Percentiles rank a stretch among this genome's conserved stretches.
phyloP scores from a whole-genome alignment of 202 grass and related monocot genomes.

The Digitaria exilis region DNA sequence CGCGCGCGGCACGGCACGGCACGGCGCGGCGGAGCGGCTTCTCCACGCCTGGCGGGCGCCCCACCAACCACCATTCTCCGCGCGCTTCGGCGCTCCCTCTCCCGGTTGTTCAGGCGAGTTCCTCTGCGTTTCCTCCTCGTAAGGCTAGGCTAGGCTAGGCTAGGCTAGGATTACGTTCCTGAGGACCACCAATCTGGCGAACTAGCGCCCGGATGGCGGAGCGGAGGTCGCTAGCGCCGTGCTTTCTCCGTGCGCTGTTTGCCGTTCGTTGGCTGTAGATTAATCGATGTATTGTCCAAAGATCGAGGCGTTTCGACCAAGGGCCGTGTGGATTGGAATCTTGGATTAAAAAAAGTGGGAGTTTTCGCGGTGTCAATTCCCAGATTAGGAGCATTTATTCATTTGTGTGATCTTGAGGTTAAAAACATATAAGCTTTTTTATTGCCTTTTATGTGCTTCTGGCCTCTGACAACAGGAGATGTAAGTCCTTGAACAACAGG shows the following conservation, averaged over 20 bases:
- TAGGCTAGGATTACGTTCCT: neutral
- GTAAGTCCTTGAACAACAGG: neutral
- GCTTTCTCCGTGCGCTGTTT: neutral
- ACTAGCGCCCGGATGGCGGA: neutral
- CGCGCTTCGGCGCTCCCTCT: neutral
- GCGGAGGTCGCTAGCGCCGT: neutral
- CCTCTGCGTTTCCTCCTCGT: neutral
- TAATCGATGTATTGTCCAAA: neutral
- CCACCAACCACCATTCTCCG: neutral
- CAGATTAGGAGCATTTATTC: neutral
- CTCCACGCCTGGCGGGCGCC: neutral
- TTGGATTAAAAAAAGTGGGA: neutral
- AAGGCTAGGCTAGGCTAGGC: no score
- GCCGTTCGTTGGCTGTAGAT: neutral
- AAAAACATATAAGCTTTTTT: slow-evolving; percentile 4
- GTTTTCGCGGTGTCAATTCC: neutral
- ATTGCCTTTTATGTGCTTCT: neutral
- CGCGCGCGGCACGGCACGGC: no score
- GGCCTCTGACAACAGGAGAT: neutral
- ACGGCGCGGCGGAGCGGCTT: neutral
- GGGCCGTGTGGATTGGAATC: neutral
- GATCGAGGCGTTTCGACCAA: neutral
- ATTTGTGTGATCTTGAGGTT: neutral
- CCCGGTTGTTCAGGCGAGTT: slow-evolving; percentile 20
- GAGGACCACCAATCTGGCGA: neutral